Percentiles rank a stretch among this genome's conserved stretches.
Evolutionary conservation across 805 yeast species (phyloP).

Genomic region (Spathaspora gorwiae): DNA sequence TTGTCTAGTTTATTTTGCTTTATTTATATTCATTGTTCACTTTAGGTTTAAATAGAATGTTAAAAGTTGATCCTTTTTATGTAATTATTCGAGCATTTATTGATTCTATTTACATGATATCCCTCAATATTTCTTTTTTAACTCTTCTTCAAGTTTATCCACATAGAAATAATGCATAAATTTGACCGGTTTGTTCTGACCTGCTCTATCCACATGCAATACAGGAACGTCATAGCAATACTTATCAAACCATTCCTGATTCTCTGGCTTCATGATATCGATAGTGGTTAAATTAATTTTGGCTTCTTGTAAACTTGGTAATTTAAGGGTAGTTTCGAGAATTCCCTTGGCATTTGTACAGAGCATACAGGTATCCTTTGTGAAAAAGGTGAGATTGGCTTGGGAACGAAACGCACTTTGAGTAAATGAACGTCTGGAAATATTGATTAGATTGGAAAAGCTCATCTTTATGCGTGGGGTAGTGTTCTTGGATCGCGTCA

Average conservation of each 20-base stretch:
- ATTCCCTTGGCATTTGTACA: constrained; percentile 62
- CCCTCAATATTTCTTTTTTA: constrained; percentile 14
- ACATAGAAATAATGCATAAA: constrained; percentile 66
- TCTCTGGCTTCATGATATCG: constrained; percentile 58
- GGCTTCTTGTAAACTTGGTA: constrained; percentile 18
- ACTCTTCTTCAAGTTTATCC: constrained; percentile 50
- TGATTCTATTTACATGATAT: too few species aligned
- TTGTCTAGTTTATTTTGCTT: too few species aligned
- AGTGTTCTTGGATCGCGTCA: too few species aligned
- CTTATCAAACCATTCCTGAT: constrained; percentile 62
- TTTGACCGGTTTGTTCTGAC: constrained; percentile 45
- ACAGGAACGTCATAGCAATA: constrained; percentile 82
- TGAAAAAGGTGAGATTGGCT: constrained; percentile 49
- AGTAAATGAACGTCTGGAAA: background rate
- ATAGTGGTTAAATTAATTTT: constrained; percentile 36
- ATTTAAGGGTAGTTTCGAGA: constrained; percentile 38
- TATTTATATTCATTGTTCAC: too few species aligned
- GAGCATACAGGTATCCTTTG: constrained; percentile 64
- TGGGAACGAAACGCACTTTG: background rate
- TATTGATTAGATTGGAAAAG: too few species aligned
- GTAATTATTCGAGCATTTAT: too few species aligned
- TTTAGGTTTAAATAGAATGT: too few species aligned
- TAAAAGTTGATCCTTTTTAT: too few species aligned
- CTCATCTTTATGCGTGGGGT: too few species aligned
- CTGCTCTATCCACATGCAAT: constrained; percentile 54